phyloP scores from a whole-genome alignment of 352 stramenopile species.

The Blastocystis sp. region DNA sequence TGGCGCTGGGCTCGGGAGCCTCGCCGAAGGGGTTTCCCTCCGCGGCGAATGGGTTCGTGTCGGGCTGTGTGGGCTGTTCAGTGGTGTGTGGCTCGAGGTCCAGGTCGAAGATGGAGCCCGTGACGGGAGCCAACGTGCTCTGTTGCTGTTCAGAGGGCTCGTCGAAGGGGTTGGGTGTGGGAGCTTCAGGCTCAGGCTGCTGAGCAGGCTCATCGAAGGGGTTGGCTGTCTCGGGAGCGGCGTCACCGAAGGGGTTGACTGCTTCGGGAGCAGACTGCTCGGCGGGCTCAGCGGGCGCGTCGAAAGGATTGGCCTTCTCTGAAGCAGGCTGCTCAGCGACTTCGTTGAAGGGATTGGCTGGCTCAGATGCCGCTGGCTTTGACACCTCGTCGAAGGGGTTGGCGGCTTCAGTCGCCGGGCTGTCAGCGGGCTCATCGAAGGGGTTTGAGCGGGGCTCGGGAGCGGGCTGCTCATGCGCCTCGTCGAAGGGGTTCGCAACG shows the following conservation, averaged over 20 bases:
- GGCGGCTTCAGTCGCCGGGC: too few relatives aligned
- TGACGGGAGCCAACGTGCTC: too few relatives aligned
- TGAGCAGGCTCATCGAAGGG: constrained; percentile 7
- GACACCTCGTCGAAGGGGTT: constrained; percentile 22
- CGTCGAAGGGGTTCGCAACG: neutral
- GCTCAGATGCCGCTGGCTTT: neutral
- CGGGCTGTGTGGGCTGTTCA: too few relatives aligned
- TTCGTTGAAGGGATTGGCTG: constrained; percentile 48
- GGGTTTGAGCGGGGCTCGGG: neutral
- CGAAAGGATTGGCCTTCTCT: neutral
- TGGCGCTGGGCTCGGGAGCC: neutral
- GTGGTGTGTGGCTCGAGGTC: neutral
- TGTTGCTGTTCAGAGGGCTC: neutral
- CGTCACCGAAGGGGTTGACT: constrained; percentile 14
- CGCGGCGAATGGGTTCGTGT: neutral
- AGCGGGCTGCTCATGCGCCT: neutral
- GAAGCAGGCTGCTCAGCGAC: neutral
- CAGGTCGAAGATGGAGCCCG: neutral
- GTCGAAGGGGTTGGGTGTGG: constrained; percentile 67
- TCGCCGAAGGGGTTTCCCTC: neutral
- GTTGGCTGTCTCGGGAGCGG: constrained; percentile 4
- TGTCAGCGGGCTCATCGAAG: neutral
- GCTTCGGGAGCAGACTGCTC: constrained; percentile 6
- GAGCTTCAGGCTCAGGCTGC: neutral
- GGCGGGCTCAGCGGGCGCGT: neutral